phyloP scores from a whole-genome alignment of 768 basidiomycete genomes.

The Mycena metata region DNA sequence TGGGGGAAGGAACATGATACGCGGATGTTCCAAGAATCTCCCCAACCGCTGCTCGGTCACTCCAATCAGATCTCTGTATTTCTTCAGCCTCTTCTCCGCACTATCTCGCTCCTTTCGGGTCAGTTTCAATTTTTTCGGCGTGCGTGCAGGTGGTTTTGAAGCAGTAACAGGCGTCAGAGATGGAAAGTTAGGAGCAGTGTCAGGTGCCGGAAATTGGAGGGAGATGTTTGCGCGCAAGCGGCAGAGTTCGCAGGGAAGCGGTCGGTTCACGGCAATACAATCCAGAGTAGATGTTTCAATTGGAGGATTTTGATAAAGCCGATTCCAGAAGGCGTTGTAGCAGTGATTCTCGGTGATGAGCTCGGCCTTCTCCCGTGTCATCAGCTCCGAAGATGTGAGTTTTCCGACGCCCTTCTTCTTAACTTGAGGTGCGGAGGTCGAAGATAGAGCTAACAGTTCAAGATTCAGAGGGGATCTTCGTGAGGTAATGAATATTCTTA shows the following conservation, averaged over 20 bases:
- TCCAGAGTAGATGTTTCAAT: neutral
- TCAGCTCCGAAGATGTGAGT: neutral
- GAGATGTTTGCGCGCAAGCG: neutral
- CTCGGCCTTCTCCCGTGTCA: neutral
- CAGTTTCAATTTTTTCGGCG: neutral
- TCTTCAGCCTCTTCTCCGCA: neutral
- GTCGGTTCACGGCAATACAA: neutral
- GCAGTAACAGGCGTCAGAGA: neutral
- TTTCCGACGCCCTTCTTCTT: neutral
- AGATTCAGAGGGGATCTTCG: neutral
- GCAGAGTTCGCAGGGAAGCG: neutral
- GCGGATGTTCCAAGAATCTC: neutral
- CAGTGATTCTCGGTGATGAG: neutral
- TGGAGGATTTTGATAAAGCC: neutral
- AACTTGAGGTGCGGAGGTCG: no score
- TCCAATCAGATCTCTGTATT: neutral
- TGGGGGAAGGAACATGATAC: conserved; percentile 4
- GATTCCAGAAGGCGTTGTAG: neutral
- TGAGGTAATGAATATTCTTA: neutral
- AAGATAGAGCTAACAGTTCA: neutral
- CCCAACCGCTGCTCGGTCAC: neutral
- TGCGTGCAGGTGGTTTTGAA: neutral
- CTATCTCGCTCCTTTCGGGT: neutral
- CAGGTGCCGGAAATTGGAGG: neutral
- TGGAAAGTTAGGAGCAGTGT: neutral